These are phyloP conservation scores for Russula griseocarnosa DNA, from an alignment of 768 basidiomycete species.

Conservation along the genomic window DNA sequence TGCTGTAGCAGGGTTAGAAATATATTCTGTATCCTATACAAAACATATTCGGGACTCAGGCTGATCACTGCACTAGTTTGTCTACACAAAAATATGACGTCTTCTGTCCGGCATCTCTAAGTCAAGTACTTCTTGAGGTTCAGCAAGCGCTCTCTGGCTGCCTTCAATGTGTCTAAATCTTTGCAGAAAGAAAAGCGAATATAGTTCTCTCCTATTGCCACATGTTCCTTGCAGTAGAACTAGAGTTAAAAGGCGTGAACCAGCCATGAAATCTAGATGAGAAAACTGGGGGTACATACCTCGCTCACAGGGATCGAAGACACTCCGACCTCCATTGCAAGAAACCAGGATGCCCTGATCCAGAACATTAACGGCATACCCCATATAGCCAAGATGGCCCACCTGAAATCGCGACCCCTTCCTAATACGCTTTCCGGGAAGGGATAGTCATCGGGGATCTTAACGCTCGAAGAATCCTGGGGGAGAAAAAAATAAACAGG, in stretches of 20 bases:
- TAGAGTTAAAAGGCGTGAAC: constrained; percentile 33
- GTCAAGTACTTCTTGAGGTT: constrained; percentile 62
- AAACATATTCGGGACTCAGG: not conserved
- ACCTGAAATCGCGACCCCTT: constrained; percentile 86
- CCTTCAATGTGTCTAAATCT: constrained; percentile 76
- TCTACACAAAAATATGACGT: constrained; percentile 10
- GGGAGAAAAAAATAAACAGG: constrained; percentile 11
- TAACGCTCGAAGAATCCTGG: constrained; percentile 71
- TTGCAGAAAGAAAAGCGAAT: constrained; percentile 96
- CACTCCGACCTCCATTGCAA: constrained; percentile 84
- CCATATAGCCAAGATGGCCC: constrained; percentile 29
- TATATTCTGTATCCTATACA: not conserved
- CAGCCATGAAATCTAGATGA: not conserved
- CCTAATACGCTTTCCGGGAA: constrained; percentile 74
- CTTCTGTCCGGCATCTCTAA: constrained; percentile 15
- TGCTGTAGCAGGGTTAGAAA: not conserved
- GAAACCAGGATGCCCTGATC: constrained; percentile 87
- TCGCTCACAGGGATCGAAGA: constrained; percentile 95
- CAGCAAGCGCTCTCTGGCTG: constrained; percentile 80
- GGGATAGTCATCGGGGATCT: constrained; percentile 80
- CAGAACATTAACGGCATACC: constrained; percentile 22
- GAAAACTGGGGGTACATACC: constrained; percentile 44
- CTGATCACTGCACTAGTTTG: constrained; percentile 1
- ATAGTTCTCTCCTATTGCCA: constrained; percentile 79
- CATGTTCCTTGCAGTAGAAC: constrained; percentile 92